Conservation (phyloP, 352 stramenopile species). For the Aphanomyces astaci region DNA sequence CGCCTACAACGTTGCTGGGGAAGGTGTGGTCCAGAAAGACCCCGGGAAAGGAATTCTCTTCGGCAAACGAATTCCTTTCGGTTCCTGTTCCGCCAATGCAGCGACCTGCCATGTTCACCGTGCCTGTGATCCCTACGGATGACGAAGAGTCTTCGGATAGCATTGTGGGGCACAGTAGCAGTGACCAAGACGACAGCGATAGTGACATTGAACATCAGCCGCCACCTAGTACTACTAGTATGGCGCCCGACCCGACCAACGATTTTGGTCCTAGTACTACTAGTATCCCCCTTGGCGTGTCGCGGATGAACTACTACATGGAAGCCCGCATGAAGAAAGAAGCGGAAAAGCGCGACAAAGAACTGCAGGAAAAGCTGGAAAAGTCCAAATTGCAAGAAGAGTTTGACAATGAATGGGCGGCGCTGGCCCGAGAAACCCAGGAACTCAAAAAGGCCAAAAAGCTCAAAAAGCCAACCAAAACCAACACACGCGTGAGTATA, state of each 20-base stretch:
- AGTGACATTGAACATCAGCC: constrained; percentile 15
- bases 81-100: neutral
- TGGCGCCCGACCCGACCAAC: constrained; percentile 8
- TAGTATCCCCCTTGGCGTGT: neutral
- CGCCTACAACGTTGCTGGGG: neutral
- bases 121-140: constrained; percentile 47
- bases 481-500: constrained; percentile 5
- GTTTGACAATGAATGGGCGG: constrained; percentile 84
- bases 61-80: neutral
- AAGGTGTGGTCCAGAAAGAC: constrained; percentile 19
- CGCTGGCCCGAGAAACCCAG: constrained; percentile 80
- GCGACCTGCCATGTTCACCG: constrained; percentile 71
- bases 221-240: constrained; percentile 24
- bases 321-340: constrained; percentile 67
- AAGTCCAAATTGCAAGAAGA: constrained; percentile 74
- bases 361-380: constrained; percentile 58
- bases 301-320: constrained; percentile 86
- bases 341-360: constrained; percentile 67
- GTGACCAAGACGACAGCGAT: constrained; percentile 32
- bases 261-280: neutral
- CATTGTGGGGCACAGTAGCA: constrained; percentile 82
- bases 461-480: constrained; percentile 43
- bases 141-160: constrained; percentile 82
- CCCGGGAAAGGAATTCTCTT: neutral
- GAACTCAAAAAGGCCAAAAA: constrained; percentile 78